phyloP scores from a whole-genome alignment of 352 stramenopile species.

The Peronospora destructor region DNA sequence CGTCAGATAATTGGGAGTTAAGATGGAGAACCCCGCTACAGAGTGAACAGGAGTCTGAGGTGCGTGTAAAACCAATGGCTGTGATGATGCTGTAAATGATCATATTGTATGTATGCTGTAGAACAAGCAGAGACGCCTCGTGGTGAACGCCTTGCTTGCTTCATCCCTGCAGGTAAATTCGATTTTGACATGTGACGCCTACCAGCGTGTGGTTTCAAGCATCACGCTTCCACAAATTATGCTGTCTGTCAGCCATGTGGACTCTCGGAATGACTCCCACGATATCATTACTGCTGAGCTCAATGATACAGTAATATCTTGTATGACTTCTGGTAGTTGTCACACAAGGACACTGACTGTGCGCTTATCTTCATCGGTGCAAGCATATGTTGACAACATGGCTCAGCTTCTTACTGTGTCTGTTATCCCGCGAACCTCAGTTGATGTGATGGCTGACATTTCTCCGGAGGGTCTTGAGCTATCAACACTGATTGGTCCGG shows the following conservation, averaged over 20 bases:
- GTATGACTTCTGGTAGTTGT: constrained; percentile 22
- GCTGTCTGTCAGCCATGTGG: constrained; percentile 39
- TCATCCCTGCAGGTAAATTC: constrained; percentile 63
- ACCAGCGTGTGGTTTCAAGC: constrained; percentile 33
- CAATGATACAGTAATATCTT: constrained; percentile 34
- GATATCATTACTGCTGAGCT: constrained; percentile 56
- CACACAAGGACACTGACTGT: constrained; percentile 24
- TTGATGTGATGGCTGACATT: constrained; percentile 39
- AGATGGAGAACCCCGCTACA: constrained; percentile 61
- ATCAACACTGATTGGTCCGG: constrained; percentile 43
- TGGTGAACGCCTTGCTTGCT: constrained; percentile 60
- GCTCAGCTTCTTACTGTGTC: constrained; percentile 62
- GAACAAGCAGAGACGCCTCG: constrained; percentile 57
- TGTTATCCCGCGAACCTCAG: constrained; percentile 43
- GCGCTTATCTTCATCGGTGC: constrained; percentile 35
- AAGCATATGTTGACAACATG: constrained; percentile 69
- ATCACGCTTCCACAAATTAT: constrained; percentile 30
- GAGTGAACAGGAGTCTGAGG: constrained; percentile 48
- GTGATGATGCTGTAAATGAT: constrained; percentile 3
- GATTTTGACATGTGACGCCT: constrained; percentile 30
- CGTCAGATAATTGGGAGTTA: constrained; percentile 75
- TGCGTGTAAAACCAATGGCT: constrained; percentile 13
- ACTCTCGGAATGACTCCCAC: constrained; percentile 35
- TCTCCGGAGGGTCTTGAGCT: constrained; percentile 30
- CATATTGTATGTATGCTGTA: constrained; percentile 19